Base-by-base conservation (phyloP, 1,284 basidiomycete genomes). In the Ustilago shanxiensis region DNA sequence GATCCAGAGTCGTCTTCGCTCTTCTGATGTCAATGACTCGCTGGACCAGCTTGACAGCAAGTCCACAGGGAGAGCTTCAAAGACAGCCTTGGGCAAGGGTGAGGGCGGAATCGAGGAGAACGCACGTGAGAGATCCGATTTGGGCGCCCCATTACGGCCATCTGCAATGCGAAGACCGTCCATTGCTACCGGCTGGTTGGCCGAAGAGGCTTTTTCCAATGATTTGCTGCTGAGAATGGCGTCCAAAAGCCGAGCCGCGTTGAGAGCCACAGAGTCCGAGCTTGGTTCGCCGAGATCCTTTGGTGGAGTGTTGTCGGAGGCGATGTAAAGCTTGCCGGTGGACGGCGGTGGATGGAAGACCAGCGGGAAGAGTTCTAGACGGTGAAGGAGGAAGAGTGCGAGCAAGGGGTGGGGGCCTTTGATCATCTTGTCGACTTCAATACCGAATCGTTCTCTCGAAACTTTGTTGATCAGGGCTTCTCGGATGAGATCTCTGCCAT, bases 401-500 rank as follows among this genome's bases (percentile, higher is more conserved):
- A 66, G 55, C 10, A 80, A 61, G 2, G 85, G 85, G 57, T 82
- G 67, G 16, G 81, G 83, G 9, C 83, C 83, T 18, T 68, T 59
- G 51, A 86, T 77, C 85, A 86, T 86, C 67, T 86, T 86, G 58
- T 86, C 85, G 6, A 86, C 79, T 60, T 86, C 85, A 53, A 85
- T 86, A 28, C 85, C 85, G 57, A 86, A 76, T 14, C 85, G 73
- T 57, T 86, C 85, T 18, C 84, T 72, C 33, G 79, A 82, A 5
- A 86, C 83, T 50, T 86, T 86, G 58, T 68, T 69, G 33, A 64
- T 35, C 9, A 86, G 69, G 13, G 79, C 82, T 8, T 67, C 60
- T 31, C 80, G 69, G 37, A 83, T 97, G 93, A 57, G 88, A 88
- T 29, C 88, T 35, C 75, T 63, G 7, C 66, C 75, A 22, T 49